A percentile compares a stretch with the other conserved stretches of the same genome.
These are phyloP conservation scores for Micractinium conductrix DNA, from an alignment of 139 green algal genomes.

Conservation along the genomic window DNA sequence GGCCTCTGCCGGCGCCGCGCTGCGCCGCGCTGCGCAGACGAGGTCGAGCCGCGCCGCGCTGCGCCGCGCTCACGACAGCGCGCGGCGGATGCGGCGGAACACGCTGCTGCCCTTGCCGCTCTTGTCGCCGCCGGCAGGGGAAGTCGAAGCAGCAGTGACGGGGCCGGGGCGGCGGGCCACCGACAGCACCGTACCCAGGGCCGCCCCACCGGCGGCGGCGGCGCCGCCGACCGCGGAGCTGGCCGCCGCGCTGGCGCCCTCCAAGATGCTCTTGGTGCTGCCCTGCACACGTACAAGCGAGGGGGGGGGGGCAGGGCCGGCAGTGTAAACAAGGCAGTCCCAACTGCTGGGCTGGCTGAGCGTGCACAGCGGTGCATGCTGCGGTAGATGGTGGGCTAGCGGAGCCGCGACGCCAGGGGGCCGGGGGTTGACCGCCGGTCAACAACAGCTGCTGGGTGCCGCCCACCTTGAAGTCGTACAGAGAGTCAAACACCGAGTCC, in stretches of 20 bases:
- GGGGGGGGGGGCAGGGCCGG: neutral
- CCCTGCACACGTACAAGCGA: neutral
- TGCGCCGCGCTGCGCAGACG: neutral
- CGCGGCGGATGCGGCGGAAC: conserved; percentile 1
- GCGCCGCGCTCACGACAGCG: neutral
- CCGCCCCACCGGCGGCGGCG: neutral
- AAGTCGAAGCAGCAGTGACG: neutral
- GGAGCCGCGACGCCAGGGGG: neutral
- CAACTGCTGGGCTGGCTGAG: neutral
- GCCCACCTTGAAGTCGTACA: conserved; percentile 4
- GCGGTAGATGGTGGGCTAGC: too few species aligned
- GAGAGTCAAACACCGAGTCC: neutral
- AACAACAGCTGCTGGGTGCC: neutral
- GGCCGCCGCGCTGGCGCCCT: neutral
- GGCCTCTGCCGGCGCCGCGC: neutral
- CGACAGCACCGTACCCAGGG: neutral
- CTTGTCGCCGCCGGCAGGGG: neutral
- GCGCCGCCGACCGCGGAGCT: too few species aligned
- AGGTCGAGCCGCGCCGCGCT: too few species aligned
- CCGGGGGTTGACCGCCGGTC: neutral
- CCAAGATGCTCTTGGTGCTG: neutral
- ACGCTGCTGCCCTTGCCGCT: neutral
- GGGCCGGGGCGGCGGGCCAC: neutral
- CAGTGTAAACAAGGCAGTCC: neutral
- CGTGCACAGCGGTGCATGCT: neutral